Evolutionary conservation across 345 rosid genomes (phyloP).

Genomic region (Eucalyptus victrix): DNA sequence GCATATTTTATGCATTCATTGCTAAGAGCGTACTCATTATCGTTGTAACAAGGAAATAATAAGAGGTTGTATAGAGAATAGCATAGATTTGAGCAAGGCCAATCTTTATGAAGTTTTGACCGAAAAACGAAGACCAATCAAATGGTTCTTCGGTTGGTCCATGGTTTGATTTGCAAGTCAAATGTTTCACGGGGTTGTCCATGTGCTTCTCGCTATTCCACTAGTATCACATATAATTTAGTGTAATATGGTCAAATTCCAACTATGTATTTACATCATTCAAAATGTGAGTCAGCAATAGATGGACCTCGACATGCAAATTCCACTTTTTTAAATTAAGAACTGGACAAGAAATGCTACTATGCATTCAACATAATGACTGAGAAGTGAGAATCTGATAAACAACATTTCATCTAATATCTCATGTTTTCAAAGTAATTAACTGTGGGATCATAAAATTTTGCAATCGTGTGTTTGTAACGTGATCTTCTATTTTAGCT

Average conservation of each 20-base stretch:
- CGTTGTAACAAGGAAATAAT: background rate
- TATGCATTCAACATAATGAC: background rate
- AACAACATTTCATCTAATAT: background rate
- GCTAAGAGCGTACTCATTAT: background rate
- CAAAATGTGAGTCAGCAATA: background rate
- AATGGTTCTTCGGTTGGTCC: background rate
- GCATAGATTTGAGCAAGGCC: background rate
- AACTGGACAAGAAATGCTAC: background rate
- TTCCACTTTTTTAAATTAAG: background rate
- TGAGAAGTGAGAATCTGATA: background rate
- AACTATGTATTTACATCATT: background rate
- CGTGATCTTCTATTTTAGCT: background rate
- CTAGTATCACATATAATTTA: background rate
- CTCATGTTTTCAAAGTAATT: background rate
- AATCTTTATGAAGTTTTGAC: background rate
- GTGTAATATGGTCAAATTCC: background rate
- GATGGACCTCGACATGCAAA: background rate
- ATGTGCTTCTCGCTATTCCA: background rate
- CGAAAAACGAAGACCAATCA: background rate
- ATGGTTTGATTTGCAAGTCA: background rate
- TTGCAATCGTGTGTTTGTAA: background rate
- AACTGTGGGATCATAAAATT: background rate
- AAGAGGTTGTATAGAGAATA: background rate
- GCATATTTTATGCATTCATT: background rate
- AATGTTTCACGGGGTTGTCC: background rate